phyloP scores from a whole-genome alignment of 352 stramenopile genomes.

The Phytophthora cactorum region DNA sequence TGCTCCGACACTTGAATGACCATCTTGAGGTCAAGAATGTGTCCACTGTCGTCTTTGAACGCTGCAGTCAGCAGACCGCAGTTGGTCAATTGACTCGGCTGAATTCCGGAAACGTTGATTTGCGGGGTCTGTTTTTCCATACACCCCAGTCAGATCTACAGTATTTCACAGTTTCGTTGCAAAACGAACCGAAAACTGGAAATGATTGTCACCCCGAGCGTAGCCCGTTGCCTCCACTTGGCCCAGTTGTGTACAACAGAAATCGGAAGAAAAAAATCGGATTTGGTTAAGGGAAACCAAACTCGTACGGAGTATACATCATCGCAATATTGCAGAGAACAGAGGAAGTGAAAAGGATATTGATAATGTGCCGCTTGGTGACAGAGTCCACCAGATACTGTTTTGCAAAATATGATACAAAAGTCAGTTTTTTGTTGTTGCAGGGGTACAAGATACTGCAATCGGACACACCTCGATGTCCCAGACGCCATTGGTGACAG shows the following conservation, averaged over 20 bases:
- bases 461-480: constrained; percentile 63
- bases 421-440: not conserved
- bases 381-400: constrained; percentile 89
- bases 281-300: constrained; percentile 39
- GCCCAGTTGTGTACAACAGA: constrained; percentile 65
- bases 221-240: constrained; percentile 74
- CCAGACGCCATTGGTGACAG: constrained; percentile 74
- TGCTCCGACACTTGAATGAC: constrained; percentile 89
- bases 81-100: constrained; percentile 87
- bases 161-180: constrained; percentile 3
- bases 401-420: constrained; percentile 2
- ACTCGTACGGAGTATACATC: not conserved
- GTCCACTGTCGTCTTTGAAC: constrained; percentile 72
- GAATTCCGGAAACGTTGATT: constrained; percentile 78
- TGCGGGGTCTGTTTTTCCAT: constrained; percentile 47
- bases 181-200: constrained; percentile 81
- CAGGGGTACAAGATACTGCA: not conserved
- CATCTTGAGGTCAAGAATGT: constrained; percentile 90
- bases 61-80: constrained; percentile 88
- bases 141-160: not conserved
- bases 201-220: constrained; percentile 71
- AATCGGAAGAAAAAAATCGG: constrained; percentile 7
- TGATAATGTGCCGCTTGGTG: constrained; percentile 86
- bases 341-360: constrained; percentile 66
- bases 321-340: not conserved